A percentile compares a stretch with the other conserved stretches of the same genome.
Conservation (phyloP, 1,139 yeast species). For the Candida gigantensis region DNA sequence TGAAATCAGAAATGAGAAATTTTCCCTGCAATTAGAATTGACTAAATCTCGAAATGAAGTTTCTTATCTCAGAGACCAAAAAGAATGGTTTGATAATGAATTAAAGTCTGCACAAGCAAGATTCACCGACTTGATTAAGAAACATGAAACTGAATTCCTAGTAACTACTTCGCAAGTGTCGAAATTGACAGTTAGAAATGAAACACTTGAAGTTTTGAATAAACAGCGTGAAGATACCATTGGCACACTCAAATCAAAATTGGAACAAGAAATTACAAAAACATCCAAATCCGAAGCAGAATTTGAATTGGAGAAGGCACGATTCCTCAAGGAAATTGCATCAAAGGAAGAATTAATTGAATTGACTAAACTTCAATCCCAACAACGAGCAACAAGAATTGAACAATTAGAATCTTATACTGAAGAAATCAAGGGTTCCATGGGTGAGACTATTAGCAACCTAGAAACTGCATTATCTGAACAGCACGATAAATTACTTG, state of each 20-base stretch:
- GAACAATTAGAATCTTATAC: conserved; percentile 48
- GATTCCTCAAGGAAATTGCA: conserved; percentile 61
- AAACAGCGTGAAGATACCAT: conserved; percentile 20
- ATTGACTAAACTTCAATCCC: conserved; percentile 54
- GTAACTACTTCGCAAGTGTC: conserved; percentile 31
- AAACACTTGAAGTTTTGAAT: conserved; percentile 23
- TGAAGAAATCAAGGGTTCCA: conserved; percentile 41
- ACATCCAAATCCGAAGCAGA: conserved; percentile 31
- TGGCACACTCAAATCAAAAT: conserved; percentile 23
- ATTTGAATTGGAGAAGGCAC: conserved; percentile 44
- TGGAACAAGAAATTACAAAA: conserved; percentile 48
- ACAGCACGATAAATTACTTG: conserved; percentile 35
- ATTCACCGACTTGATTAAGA: conserved; percentile 41
- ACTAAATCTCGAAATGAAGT: conserved; percentile 41
- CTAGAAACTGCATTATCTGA: conserved; percentile 25
- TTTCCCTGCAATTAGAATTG: conserved; percentile 43
- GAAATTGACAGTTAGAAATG: conserved; percentile 27
- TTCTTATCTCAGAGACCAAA: conserved; percentile 36
- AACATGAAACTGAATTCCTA: conserved; percentile 39
- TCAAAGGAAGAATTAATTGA: conserved; percentile 64
- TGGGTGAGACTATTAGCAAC: conserved; percentile 29
- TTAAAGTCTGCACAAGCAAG: conserved; percentile 38
- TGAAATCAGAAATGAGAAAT: conserved; percentile 36
- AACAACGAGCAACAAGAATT: conserved; percentile 49
- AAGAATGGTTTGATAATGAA: conserved; percentile 53